These are phyloP conservation scores for Massarina eburnea DNA, from an alignment of 2,329 filamentous ascomycete genomes.

Conservation along the genomic window DNA sequence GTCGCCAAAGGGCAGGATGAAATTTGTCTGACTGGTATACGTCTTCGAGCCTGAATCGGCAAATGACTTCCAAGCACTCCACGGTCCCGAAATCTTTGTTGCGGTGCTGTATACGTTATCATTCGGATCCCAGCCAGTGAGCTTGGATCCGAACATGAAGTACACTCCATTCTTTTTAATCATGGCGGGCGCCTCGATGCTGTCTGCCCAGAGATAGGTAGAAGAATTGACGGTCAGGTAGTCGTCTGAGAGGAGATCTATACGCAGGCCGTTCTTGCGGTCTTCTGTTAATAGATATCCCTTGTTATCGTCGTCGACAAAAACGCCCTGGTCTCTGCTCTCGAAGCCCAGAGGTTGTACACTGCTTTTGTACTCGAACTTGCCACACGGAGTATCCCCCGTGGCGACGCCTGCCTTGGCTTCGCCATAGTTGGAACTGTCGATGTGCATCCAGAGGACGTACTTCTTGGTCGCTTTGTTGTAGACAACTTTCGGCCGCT, in stretches of 20 bases:
- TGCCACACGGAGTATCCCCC: conserved; percentile 60
- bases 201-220: conserved; percentile 56
- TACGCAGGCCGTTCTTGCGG: conserved; percentile 59
- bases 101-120: conserved; percentile 67
- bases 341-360: conserved; percentile 53
- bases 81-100: conserved; percentile 59
- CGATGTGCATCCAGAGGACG: conserved; percentile 71
- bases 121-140: conserved; percentile 58
- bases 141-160: conserved; percentile 63
- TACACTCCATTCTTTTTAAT: conserved; percentile 62
- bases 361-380: conserved; percentile 55
- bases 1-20: conserved; percentile 53
- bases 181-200: conserved; percentile 64
- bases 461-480: conserved; percentile 65
- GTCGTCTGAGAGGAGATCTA: conserved; percentile 58
- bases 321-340: conserved; percentile 62
- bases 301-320: conserved; percentile 62
- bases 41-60: conserved; percentile 60
- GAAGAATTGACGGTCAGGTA: conserved; percentile 55
- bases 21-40: conserved; percentile 63
- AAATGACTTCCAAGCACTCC: conserved; percentile 63
- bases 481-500: conserved; percentile 69
- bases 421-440: conserved; percentile 62
- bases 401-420: conserved; percentile 67
- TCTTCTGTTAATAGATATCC: conserved; percentile 66